Conservation (phyloP, 129 eudicot species). For the Centella asiatica region DNA sequence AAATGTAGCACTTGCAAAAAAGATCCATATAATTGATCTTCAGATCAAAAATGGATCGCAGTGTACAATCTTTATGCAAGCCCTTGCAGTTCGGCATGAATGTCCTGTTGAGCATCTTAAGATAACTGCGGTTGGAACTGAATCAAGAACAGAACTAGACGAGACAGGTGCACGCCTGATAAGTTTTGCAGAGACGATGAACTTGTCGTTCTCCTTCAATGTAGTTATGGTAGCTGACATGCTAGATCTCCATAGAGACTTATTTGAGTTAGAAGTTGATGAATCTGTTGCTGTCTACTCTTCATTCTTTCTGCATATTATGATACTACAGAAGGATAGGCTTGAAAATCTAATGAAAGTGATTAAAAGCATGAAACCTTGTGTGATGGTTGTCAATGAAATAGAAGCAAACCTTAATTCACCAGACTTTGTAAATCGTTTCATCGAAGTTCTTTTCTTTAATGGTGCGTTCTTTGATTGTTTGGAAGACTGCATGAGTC, state of each 20-base stretch:
- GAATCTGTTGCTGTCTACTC: background rate
- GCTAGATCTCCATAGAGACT: slow-evolving; percentile 2
- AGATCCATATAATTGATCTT: slow-evolving; percentile 1
- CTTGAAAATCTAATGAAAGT: background rate
- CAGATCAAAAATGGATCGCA: background rate
- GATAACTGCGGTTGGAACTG: background rate
- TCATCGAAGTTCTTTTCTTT: slow-evolving; percentile 3
- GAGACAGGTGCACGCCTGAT: slow-evolving; percentile 1
- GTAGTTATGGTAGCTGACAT: background rate
- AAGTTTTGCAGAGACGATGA: background rate
- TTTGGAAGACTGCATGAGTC: background rate
- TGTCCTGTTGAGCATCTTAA: background rate
- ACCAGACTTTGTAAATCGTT: background rate
- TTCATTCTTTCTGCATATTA: background rate
- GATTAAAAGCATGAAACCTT: background rate
- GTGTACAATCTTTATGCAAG: background rate
- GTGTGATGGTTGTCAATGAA: slow-evolving; percentile 3
- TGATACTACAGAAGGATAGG: background rate
- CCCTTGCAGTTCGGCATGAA: background rate
- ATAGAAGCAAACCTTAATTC: background rate
- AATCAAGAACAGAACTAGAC: background rate
- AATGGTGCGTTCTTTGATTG: slow-evolving; percentile 3
- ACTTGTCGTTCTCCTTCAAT: background rate
- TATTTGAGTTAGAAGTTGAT: background rate
- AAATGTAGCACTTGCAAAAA: slow-evolving; percentile 1